Conservation (phyloP, 2,329 filamentous ascomycete species). For the Ascochyta rabiei region DNA sequence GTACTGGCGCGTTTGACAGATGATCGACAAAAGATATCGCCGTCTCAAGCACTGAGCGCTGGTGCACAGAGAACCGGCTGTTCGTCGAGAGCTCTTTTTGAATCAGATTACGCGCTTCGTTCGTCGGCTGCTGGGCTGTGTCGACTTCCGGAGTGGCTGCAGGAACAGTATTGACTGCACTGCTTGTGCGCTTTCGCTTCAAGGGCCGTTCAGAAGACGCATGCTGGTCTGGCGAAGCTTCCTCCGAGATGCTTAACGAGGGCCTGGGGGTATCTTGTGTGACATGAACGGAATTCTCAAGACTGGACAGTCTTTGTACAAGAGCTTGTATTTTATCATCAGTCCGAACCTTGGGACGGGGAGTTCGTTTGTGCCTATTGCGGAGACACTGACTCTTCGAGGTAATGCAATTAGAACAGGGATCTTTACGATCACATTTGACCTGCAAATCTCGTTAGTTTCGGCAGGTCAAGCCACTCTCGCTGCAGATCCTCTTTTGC, state of each 20-base stretch:
- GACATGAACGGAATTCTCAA: conserved; percentile 34
- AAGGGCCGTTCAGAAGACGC: conserved; percentile 21
- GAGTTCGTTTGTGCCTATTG: conserved; percentile 36
- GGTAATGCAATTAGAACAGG: conserved; percentile 38
- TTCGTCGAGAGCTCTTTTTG: conserved; percentile 39
- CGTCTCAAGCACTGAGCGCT: conserved; percentile 38
- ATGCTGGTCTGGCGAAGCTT: conserved; percentile 4
- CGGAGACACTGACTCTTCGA: conserved; percentile 40
- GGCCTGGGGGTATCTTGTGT: conserved; percentile 13
- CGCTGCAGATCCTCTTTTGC: background rate
- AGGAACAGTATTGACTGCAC: conserved; percentile 17
- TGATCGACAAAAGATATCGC: conserved; percentile 42
- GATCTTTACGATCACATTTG: conserved; percentile 44
- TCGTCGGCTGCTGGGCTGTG: conserved; percentile 26
- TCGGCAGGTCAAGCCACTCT: background rate
- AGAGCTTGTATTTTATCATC: conserved; percentile 41
- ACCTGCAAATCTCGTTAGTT: conserved; percentile 27
- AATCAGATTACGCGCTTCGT: conserved; percentile 36
- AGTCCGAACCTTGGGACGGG: conserved; percentile 34
- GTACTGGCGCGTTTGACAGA: conserved; percentile 30
- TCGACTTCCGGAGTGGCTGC: conserved; percentile 25
- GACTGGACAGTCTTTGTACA: conserved; percentile 33
- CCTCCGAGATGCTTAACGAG: background rate
- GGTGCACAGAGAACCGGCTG: conserved; percentile 31
- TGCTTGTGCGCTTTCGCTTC: conserved; percentile 30